Conservation (phyloP, 2,329 filamentous ascomycete species). For the Aureobasidium sp. region DNA sequence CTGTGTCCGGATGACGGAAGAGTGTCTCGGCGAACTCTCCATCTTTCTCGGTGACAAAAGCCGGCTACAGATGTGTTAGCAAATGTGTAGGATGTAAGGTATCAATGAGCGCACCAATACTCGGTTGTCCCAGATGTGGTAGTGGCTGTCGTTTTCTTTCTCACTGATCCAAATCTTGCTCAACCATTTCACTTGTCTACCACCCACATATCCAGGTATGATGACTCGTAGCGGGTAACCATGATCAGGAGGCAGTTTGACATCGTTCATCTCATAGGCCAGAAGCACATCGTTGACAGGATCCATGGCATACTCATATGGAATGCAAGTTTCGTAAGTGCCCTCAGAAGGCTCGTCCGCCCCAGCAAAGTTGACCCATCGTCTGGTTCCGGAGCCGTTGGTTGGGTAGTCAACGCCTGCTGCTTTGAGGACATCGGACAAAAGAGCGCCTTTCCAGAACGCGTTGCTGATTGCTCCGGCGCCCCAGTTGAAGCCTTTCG, state of each 20-base stretch:
- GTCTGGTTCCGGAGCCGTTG: constrained; percentile 29
- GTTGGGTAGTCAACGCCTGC: constrained; percentile 40
- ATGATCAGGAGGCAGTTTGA: constrained; percentile 45
- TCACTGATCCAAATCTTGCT: constrained; percentile 45
- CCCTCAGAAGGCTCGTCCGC: constrained; percentile 53
- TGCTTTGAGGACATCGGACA: constrained; percentile 50
- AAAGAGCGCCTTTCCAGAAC: constrained; percentile 55
- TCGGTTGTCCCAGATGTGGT: constrained; percentile 59
- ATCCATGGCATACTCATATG: constrained; percentile 56
- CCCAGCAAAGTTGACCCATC: constrained; percentile 58
- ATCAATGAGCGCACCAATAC: constrained; percentile 34
- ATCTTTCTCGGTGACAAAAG: constrained; percentile 55
- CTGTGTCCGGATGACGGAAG: constrained; percentile 55
- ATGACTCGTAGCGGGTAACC: constrained; percentile 48
- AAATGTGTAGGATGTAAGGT: rapidly evolving
- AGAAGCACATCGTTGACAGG: constrained; percentile 54
- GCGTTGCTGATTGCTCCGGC: constrained; percentile 53
- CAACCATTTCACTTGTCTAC: constrained; percentile 49
- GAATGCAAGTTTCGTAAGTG: constrained; percentile 55
- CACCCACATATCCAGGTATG: constrained; percentile 48
- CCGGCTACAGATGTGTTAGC: constrained; percentile 33
- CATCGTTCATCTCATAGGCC: constrained; percentile 60
- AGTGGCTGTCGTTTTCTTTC: constrained; percentile 45
- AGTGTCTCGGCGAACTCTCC: constrained; percentile 52
- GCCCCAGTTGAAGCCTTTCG: constrained; percentile 56